Evolutionary conservation across 116 monocot species (phyloP).

Genomic region (Phalaenopsis hybrid): DNA sequence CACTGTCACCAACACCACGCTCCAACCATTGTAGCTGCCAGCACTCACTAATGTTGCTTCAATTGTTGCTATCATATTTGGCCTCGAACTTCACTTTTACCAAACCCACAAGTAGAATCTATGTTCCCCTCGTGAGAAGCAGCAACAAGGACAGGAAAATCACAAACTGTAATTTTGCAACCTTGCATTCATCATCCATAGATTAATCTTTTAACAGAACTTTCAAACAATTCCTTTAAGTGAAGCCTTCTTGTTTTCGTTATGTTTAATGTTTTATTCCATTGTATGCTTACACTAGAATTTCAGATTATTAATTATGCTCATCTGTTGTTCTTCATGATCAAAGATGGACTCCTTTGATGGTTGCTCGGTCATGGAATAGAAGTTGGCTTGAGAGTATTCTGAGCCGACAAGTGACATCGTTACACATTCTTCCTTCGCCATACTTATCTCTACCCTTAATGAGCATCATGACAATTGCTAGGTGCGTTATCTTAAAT

Average conservation of each 20-base stretch:
- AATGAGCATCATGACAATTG: conserved; percentile 76
- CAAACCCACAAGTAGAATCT: too few relatives aligned
- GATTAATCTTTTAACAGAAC: neutral
- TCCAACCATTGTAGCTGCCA: too few relatives aligned
- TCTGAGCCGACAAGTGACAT: conserved; percentile 37
- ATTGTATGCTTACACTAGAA: neutral
- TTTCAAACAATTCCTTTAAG: neutral
- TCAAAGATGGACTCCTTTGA: conserved; percentile 80
- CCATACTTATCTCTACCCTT: conserved; percentile 81
- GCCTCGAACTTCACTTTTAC: too few relatives aligned
- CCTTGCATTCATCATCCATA: too few relatives aligned
- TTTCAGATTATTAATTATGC: neutral
- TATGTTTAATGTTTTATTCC: neutral
- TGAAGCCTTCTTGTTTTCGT: neutral
- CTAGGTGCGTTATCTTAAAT: conserved; percentile 52
- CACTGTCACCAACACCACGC: too few relatives aligned
- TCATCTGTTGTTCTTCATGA: conserved; percentile 9
- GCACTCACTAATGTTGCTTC: too few relatives aligned
- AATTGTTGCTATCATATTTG: too few relatives aligned
- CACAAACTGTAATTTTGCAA: too few relatives aligned
- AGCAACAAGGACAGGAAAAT: too few relatives aligned
- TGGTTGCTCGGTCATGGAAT: conserved; percentile 80
- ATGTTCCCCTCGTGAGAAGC: too few relatives aligned
- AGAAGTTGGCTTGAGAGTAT: conserved; percentile 75
- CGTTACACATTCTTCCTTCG: conserved; percentile 50